Evolutionary conservation across 2,329 filamentous ascomycete genomes (phyloP), one percentile per base, ranked within the genome.

Genomic region (Clonostachys sp.): DNA sequence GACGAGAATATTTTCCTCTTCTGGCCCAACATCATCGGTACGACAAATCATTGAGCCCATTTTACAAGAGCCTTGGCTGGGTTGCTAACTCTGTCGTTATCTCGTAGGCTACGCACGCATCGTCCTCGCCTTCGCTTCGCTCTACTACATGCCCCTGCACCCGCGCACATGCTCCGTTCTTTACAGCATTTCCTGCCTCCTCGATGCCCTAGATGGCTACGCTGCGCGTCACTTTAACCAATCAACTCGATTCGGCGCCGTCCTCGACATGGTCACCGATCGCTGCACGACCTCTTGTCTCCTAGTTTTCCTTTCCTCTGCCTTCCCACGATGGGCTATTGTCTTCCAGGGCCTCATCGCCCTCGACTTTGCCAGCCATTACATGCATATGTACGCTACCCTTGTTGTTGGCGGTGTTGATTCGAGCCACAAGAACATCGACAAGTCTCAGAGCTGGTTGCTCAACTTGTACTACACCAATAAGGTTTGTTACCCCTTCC

Each of bases 141-240:
- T 99, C 55, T 96, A 97, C 75, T 99, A 96, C 75, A 99, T 99
- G 94, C 92, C 94, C 45, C 82, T 97, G 46, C 94, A 99, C 67
- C 92, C 92, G n/a, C 87, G 92, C 60, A 96, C 91, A 36, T 97
- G 92, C 73, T 91, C 89, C 50, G 68, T 91, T 44, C 82, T 95
- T 47, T 99, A 99, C 77, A 92, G 86, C 64, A 74, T 99, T 50
- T 97, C 92, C 24, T 97, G 94, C 66, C 81, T 97, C 41, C 86
- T 99, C 55, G 94, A 99, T 65, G 94, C 92, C 42, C 81, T 97
- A 53, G 94, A 99, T 64, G 94, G 94, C 58, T 87, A 91, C 59
- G 91, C 91, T n/a, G 94, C 94, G 49, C 59, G 70, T 33, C 50
- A 60, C 86, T 92, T 81, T 65, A 83, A 95, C 60, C 94, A 99